These are phyloP conservation scores for Penicillium coprophilum DNA, from an alignment of 495 filamentous ascomycete species.

Conservation along the genomic window DNA sequence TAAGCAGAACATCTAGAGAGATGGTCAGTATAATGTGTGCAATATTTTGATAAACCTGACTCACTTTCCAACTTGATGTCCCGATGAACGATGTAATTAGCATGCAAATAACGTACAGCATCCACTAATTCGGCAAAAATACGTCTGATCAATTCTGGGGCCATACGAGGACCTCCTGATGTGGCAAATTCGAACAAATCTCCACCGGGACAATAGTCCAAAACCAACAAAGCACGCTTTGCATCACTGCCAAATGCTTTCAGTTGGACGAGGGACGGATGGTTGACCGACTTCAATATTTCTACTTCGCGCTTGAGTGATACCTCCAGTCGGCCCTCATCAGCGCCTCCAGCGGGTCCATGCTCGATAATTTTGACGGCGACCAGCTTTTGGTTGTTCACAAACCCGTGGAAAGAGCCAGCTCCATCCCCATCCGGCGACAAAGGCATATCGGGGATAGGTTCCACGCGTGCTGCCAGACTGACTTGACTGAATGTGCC, in stretches of 20 bases:
- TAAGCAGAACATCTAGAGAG: conserved; percentile 79
- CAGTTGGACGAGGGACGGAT: conserved; percentile 86
- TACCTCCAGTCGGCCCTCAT: conserved; percentile 85
- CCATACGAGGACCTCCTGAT: conserved; percentile 59
- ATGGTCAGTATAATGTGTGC: conserved; percentile 27
- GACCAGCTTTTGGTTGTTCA: conserved; percentile 67
- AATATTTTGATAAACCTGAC: conserved; percentile 27
- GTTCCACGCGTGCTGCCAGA: conserved; percentile 68
- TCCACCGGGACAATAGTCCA: conserved; percentile 90
- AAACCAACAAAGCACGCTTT: conserved; percentile 75
- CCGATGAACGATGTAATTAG: conserved; percentile 82
- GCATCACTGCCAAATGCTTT: conserved; percentile 83
- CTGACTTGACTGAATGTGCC: conserved; percentile 95
- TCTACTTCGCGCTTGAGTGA: conserved; percentile 92
- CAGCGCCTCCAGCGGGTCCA: conserved; percentile 86
- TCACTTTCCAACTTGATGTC: conserved; percentile 98
- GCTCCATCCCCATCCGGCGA: conserved; percentile 35
- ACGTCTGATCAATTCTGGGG: conserved; percentile 68
- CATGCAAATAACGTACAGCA: conserved; percentile 84
- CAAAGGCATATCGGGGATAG: conserved; percentile 18
- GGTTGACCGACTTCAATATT: conserved; percentile 79
- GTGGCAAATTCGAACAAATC: conserved; percentile 93
- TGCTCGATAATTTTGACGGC: conserved; percentile 95
- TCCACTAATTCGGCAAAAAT: conserved; percentile 88
- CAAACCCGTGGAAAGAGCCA: conserved; percentile 42